Conservation (phyloP, 2,329 filamentous ascomycete species). For the Xylariaceae sp. region DNA sequence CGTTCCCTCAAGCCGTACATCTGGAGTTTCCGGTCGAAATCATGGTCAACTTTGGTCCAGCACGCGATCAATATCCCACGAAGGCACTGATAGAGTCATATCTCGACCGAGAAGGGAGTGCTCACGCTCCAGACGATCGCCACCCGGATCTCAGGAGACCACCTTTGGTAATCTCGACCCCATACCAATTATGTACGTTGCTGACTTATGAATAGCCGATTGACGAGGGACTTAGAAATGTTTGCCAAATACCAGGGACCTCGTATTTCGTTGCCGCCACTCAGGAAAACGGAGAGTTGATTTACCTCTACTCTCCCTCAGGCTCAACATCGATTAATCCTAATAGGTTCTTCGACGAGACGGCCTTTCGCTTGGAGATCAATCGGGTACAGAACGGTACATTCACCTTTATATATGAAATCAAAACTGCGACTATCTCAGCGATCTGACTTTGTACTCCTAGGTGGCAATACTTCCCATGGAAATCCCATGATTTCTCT, state of each 20-base stretch:
- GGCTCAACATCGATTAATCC: slow-evolving; percentile 23
- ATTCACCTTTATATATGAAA: slow-evolving; percentile 4
- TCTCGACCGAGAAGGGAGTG: too few relatives aligned
- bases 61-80: too few relatives aligned
- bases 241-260: slow-evolving; percentile 49
- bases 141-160: slow-evolving; percentile 34
- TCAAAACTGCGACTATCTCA: too few relatives aligned
- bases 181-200: not conserved
- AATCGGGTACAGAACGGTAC: slow-evolving; percentile 38
- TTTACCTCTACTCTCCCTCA: slow-evolving; percentile 33
- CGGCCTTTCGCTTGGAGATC: slow-evolving; percentile 38
- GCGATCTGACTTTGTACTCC: not conserved
- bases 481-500: slow-evolving; percentile 16
- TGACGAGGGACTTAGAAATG: slow-evolving; percentile 46
- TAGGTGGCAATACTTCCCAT: slow-evolving; percentile 5
- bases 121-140: too few relatives aligned
- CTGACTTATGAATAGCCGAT: slow-evolving; percentile 40
- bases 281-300: slow-evolving; percentile 42
- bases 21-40: too few relatives aligned
- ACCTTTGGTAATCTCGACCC: slow-evolving; percentile 33
- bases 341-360: slow-evolving; percentile 44
- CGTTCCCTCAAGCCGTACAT: too few relatives aligned
- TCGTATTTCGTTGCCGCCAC: slow-evolving; percentile 49
- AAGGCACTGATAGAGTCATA: too few relatives aligned
- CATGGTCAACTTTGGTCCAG: too few relatives aligned